phyloP scores from a whole-genome alignment of 2,329 filamentous ascomycete species.

The Exophiala viscosa region DNA sequence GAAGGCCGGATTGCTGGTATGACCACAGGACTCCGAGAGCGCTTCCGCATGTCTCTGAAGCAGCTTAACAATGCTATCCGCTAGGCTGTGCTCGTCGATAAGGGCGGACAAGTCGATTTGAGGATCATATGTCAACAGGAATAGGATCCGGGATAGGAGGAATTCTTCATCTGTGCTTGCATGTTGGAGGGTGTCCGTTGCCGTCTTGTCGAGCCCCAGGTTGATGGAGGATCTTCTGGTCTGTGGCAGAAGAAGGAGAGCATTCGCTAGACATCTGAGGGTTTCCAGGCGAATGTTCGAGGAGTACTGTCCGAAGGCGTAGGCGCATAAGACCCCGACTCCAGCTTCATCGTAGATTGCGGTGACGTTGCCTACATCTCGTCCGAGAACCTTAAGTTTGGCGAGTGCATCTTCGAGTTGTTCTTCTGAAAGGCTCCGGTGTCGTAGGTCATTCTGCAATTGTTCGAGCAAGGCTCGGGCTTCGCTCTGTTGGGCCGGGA shows the following conservation, averaged over 20 bases:
- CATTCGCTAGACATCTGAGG: slow-evolving; percentile 79
- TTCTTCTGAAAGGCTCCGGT: slow-evolving; percentile 47
- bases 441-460: slow-evolving; percentile 60
- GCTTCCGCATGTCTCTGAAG: slow-evolving; percentile 65
- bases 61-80: slow-evolving; percentile 65
- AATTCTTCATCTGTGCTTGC: slow-evolving; percentile 83
- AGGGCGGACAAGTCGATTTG: slow-evolving; percentile 63
- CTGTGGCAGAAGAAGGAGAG: slow-evolving; percentile 65
- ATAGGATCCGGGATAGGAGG: slow-evolving; percentile 71
- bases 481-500: slow-evolving; percentile 62
- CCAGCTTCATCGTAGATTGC: slow-evolving; percentile 82
- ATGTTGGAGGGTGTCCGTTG: slow-evolving; percentile 66
- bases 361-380: slow-evolving; percentile 67
- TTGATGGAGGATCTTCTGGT: slow-evolving; percentile 72
- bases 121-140: slow-evolving; percentile 74
- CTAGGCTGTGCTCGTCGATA: slow-evolving; percentile 63
- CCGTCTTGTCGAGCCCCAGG: slow-evolving; percentile 62
- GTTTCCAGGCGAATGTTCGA: slow-evolving; percentile 67
- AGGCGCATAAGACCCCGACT: slow-evolving; percentile 65
- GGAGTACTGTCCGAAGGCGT: slow-evolving; percentile 67
- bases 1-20: slow-evolving; percentile 66
- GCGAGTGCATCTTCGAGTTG: slow-evolving; percentile 44
- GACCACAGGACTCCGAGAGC: slow-evolving; percentile 36
- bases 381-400: slow-evolving; percentile 73
- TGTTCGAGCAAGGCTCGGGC: slow-evolving; percentile 62